These are phyloP conservation scores for Candida pseudofarinosa DNA, from an alignment of 805 yeast species.

Conservation along the genomic window DNA sequence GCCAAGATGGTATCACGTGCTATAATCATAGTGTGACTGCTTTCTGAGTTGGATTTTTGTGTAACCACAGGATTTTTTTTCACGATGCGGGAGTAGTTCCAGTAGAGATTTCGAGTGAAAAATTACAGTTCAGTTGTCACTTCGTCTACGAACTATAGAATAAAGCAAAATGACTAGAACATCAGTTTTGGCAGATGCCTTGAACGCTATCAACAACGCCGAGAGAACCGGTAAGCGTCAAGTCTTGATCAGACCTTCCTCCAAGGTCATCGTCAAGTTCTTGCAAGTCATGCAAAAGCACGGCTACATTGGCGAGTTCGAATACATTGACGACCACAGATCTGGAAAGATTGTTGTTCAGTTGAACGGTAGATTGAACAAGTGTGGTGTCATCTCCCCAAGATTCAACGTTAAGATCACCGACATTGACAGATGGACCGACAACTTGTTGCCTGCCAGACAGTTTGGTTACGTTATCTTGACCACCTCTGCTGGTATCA, in stretches of 20 bases:
- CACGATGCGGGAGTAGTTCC: neutral
- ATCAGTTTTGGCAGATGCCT: conserved; percentile 97
- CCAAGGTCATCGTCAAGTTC: conserved; percentile 97
- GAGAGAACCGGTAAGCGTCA: conserved; percentile 99
- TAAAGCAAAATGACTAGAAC: conserved; percentile 81
- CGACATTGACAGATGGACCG: conserved; percentile 98
- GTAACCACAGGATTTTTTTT: neutral
- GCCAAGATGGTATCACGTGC: neutral
- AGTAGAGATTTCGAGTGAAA: neutral
- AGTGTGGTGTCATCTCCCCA: conserved; percentile 98
- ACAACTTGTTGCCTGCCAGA: conserved; percentile 97
- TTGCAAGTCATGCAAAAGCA: conserved; percentile 96
- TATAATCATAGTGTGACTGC: neutral
- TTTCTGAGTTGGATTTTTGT: neutral
- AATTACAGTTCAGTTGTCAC: neutral
- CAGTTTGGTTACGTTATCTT: conserved; percentile 97
- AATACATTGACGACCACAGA: conserved; percentile 98
- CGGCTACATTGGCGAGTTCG: conserved; percentile 98
- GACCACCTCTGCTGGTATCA: conserved; percentile 98
- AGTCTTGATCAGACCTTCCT: conserved; percentile 96
- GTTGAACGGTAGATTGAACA: conserved; percentile 97
- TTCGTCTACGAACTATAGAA: neutral
- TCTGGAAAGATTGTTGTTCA: conserved; percentile 96
- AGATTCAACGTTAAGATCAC: conserved; percentile 95
- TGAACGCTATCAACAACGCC: conserved; percentile 97